Evolutionary conservation across 192 early-diverging fungal genomes (phyloP).

Genomic region (Gryganskiella cystojenkinii): DNA sequence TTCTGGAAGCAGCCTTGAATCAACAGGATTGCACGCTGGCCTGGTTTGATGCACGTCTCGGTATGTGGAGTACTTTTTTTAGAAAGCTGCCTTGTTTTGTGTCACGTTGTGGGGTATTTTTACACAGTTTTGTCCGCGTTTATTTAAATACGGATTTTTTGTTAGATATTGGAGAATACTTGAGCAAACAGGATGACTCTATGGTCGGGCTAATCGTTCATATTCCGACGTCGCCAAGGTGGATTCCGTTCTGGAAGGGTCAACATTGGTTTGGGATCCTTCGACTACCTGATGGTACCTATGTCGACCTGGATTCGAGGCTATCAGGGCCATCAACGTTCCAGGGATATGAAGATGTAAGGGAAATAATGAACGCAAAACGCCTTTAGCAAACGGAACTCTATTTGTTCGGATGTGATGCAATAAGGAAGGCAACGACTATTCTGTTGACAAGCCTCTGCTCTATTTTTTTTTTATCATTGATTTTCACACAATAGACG

Average conservation of each 20-base stretch:
- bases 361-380: too few species aligned
- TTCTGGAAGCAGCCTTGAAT: constrained; percentile 44
- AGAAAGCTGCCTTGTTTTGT: too few species aligned
- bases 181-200: constrained; percentile 41
- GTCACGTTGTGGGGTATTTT: too few species aligned
- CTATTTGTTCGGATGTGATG: too few species aligned
- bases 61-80: too few species aligned
- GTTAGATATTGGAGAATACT: constrained; percentile 35
- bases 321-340: constrained; percentile 27
- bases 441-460: not conserved
- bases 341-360: constrained; percentile 45
- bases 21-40: constrained; percentile 34
- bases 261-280: constrained; percentile 51
- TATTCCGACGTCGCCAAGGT: constrained; percentile 31
- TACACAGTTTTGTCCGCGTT: too few species aligned
- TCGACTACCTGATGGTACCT: constrained; percentile 38
- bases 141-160: not conserved
- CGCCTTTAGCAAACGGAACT: too few species aligned
- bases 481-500: constrained; percentile 8
- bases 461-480: not conserved
- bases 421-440: too few species aligned
- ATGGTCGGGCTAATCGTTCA: constrained; percentile 49
- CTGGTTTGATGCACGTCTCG: constrained; percentile 46
- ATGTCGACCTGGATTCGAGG: constrained; percentile 42
- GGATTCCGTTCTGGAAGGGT: constrained; percentile 48